These are phyloP conservation scores for Zygoascus biomembranicola DNA, from an alignment of 805 yeast genomes.

Conservation along the genomic window DNA sequence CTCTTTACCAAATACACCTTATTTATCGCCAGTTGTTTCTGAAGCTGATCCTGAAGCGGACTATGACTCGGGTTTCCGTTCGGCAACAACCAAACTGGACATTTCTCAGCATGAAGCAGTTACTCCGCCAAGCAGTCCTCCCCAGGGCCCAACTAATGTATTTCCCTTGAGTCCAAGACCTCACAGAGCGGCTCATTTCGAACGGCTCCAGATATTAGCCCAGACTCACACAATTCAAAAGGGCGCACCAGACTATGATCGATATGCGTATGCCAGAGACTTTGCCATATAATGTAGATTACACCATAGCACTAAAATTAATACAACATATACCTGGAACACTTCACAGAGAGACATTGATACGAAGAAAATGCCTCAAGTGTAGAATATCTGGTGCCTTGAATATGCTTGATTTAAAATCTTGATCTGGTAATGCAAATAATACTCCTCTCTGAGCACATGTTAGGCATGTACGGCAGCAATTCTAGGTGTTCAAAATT, in stretches of 20 bases:
- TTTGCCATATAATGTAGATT: background rate
- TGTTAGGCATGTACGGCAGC: too few relatives aligned
- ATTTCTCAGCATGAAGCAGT: background rate
- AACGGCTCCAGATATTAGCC: background rate
- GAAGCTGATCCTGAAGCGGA: background rate
- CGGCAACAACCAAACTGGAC: too few relatives aligned
- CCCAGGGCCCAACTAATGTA: background rate
- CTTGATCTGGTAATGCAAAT: too few relatives aligned
- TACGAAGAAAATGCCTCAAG: too few relatives aligned
- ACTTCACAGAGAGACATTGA: too few relatives aligned
- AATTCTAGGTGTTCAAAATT: constrained; percentile 1
- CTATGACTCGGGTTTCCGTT: background rate
- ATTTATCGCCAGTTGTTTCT: background rate
- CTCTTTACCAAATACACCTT: background rate
- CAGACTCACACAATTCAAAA: background rate
- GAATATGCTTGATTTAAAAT: too few relatives aligned
- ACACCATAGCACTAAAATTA: background rate
- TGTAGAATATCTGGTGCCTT: too few relatives aligned
- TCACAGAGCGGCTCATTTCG: background rate
- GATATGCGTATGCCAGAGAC: background rate
- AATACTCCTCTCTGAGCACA: too few relatives aligned
- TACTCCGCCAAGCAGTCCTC: background rate
- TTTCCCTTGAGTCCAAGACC: background rate
- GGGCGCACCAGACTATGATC: background rate
- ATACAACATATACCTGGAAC: background rate